A percentile compares a stretch with the other conserved stretches of the same genome.
Conservation (phyloP, 164 flowering plant genomes). For the Chimonanthus praecox region DNA sequence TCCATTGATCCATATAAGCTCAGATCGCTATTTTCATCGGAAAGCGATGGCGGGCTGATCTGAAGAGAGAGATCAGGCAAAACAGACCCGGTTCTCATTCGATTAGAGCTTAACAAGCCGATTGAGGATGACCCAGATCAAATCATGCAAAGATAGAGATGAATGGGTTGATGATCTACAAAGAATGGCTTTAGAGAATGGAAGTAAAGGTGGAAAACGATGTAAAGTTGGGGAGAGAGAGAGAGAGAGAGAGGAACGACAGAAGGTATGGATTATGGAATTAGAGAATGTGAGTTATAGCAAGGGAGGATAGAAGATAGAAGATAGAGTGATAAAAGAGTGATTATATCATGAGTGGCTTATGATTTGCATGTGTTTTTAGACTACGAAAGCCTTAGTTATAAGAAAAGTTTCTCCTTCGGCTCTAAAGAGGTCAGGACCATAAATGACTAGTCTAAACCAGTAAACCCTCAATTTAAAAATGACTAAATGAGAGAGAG, state of each 20-base stretch:
- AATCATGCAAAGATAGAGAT: constrained; percentile 15
- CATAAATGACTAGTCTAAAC: not conserved
- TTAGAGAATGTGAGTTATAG: constrained; percentile 3
- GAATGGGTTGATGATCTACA: not conserved
- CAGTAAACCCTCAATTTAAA: too few relatives aligned
- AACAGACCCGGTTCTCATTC: constrained; percentile 27
- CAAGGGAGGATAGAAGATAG: constrained; percentile 6
- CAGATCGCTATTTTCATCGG: constrained; percentile 19
- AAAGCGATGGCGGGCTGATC: constrained; percentile 58
- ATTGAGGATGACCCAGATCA: constrained; percentile 7
- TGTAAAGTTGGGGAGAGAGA: not conserved
- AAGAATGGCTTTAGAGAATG: not conserved
- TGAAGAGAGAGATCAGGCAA: constrained; percentile 82
- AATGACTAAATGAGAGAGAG: constrained; percentile 8
- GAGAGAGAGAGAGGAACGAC: constrained; percentile 2
- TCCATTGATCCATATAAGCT: constrained; percentile 17
- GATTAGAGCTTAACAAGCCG: constrained; percentile 18
- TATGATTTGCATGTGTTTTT: constrained; percentile 63
- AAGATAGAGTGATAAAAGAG: not conserved
- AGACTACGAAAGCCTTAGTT: constrained; percentile 6
- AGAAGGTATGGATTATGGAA: constrained; percentile 9
- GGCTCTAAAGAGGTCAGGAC: not conserved
- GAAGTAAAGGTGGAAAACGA: not conserved
- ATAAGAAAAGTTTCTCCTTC: not conserved
- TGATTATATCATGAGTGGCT: constrained; percentile 81